phyloP scores from a whole-genome alignment of 208 protist species.

The Acanthamoeba lenticulata region DNA sequence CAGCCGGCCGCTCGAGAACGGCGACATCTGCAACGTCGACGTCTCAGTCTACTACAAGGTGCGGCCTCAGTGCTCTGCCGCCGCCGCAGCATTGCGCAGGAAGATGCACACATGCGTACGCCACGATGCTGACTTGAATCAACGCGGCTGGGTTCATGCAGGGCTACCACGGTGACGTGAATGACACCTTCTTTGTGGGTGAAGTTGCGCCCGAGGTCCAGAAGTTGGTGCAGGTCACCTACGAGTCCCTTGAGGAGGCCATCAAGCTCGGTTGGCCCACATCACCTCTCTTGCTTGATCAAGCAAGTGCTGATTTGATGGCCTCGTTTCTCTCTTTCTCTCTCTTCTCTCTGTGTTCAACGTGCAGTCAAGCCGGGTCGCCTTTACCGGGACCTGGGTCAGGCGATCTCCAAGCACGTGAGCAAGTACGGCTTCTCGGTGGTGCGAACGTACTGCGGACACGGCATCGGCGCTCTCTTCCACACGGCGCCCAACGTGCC shows the following conservation, averaged over 20 bases:
- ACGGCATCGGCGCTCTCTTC: slow-evolving; percentile 85
- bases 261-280: slow-evolving; percentile 57
- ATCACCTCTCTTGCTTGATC: slow-evolving; percentile 25
- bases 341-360: neutral
- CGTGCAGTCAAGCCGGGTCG: slow-evolving; percentile 73
- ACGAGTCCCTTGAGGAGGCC: slow-evolving; percentile 70
- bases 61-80: no score
- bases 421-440: slow-evolving; percentile 77
- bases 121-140: neutral
- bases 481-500: slow-evolving; percentile 81
- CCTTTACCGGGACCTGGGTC: slow-evolving; percentile 84
- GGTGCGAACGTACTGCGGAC: slow-evolving; percentile 80
- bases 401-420: slow-evolving; percentile 82
- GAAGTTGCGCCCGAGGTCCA: slow-evolving; percentile 75
- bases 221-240: slow-evolving; percentile 75
- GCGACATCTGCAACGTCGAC: slow-evolving; percentile 99
- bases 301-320: no score
- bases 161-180: slow-evolving; percentile 84
- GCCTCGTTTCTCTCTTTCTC: neutral
- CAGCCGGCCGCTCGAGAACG: slow-evolving; percentile 92
- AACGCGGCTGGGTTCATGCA: neutral
- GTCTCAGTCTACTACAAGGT: slow-evolving; percentile 93
- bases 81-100: no score
- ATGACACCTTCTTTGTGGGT: slow-evolving; percentile 84
- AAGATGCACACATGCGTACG: no score